Conservation (phyloP, 345 rosid species). For the Brassica napus region Da-Ae NC_063448.1:55908501-55909000, state of each 20-base stretch:
- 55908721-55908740: not conserved
- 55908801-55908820: conserved; percentile 9
- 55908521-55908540: not conserved
- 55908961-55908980: not conserved
- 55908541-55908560: not conserved
- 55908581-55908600: not conserved
- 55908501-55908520: not conserved
- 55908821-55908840: conserved; percentile 31
- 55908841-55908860: conserved; percentile 42
- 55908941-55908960: conserved; percentile 1
- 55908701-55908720: not conserved
- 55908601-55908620: not conserved
- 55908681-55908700: not conserved
- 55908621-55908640: not conserved
- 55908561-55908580: not conserved
- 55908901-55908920: not conserved
- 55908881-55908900: not conserved
- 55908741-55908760: not conserved
- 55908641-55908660: not conserved
- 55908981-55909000: not conserved
- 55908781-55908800: not conserved
- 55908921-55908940: not conserved
- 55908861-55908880: not conserved
- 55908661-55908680: not conserved
- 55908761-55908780: not conserved